Base-by-base conservation (phyloP, 2,329 filamentous ascomycete species). In the Fusarium tanahbumbuense region DNA sequence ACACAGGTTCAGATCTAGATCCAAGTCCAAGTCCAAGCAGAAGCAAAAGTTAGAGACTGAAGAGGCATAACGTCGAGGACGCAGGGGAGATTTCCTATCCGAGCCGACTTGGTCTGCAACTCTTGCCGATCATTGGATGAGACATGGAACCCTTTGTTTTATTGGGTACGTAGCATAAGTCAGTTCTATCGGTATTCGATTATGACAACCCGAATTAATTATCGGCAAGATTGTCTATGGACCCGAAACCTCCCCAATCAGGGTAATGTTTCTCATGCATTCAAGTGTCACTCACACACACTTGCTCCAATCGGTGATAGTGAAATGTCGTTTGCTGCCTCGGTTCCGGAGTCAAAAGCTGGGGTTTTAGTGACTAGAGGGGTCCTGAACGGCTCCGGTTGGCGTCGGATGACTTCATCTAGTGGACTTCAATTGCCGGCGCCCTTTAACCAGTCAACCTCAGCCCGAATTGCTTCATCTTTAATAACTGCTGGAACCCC, bases 321-420 rank as follows among this genome's bases (percentile, higher is more conserved):
- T 56, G 10, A 52, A 53, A n/a, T n/a, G 50, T 46, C n/a, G 45
- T 37, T 56, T 42, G 34, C 25, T 53, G 13, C 63, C 60, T 74
- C 73, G 73, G 73, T 46, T 75, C 73, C 69, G 70, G 73, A 58
- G 63, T 57, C 23, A 64, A 75, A 73, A 75, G 63, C 69, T 75
- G 73, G 71, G 67, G 73, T 70, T 68, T 48, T 62, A 64, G 50
- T 60, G 58, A 64, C 40, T 23, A 48, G 60, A 53, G 49, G 49
- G 49, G 49, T 25, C 18, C 25, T 47, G 54, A 20, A 59, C 70
- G 73, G 70, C 62, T 70, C 67, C 75, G 75, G 75, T 68, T 76
- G 75, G 53, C 73, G 60, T 75, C 75, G 75, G 75, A 76, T 77
- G 75, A 75, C 75, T 76, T 73, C 72, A 74, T 73, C 58, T 53